Evolutionary conservation across 208 protist genomes (phyloP), one percentile per base, ranked within the genome.

Genomic region (Crithidia expoeki): DNA sequence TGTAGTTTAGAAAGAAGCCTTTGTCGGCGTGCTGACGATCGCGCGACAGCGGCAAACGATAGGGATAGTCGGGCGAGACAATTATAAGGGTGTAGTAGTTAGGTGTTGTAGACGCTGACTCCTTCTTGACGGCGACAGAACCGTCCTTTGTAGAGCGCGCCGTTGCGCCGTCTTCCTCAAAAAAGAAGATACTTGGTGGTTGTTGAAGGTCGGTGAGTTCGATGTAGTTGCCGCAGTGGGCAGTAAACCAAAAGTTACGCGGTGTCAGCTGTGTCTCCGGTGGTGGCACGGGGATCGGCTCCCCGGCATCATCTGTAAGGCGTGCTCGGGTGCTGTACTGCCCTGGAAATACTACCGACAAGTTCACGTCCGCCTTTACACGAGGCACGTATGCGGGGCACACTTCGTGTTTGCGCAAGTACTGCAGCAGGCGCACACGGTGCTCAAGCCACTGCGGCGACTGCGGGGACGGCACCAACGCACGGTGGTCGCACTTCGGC

Each of bases 181-280:
- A 56, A 28, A 97, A 84, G 58, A 95, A 96, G 32, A 97, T 78
- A 40, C 83, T 83, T 4, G 93, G 93, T 17, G 88, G 68, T 62
- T 93, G 80, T 69, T 96, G 90, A 46, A 97, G 44, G 19, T 97
- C 88, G n/a, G 79, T 80, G 2, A 97, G 79, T 56, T 95, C 88
- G 49, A 97, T 91, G 77, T 94, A 96, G 75, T 97, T 97, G 42
- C 93, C 93, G 63, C 85, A 94, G 75, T 97, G 93, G 16, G 90
- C 75, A 4, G 93, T 96, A 73, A 93, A 93, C 93, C 90, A 96
- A 76, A 97, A 97, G 58, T 96, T 97, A 47, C 83, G 86, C 12
- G 40, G 52, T 0, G 58, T 88, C 53, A 95, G 68, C 40, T 67
- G 55, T 12, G 81, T 86, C 62, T 83, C 87, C 10, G 87, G 81